phyloP scores from a whole-genome alignment of 2,329 filamentous ascomycete species.

The Microdochium bolleyi region DNA sequence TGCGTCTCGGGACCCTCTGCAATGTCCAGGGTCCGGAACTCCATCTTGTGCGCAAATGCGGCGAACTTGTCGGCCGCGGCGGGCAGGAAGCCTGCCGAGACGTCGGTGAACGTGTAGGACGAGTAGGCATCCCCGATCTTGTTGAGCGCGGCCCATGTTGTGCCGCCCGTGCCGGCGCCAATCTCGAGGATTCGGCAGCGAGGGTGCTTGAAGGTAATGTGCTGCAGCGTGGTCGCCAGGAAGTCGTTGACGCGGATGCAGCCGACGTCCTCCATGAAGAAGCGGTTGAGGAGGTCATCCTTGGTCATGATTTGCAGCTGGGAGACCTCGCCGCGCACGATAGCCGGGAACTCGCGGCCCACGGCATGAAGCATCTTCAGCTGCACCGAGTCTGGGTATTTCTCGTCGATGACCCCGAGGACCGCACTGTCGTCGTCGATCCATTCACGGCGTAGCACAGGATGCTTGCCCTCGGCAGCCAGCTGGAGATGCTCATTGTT shows the following conservation, averaged over 20 bases:
- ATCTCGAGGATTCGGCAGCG: neutral
- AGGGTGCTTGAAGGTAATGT: neutral
- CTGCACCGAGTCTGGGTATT: neutral
- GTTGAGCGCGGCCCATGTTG: neutral
- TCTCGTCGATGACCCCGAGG: neutral
- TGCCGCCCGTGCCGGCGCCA: neutral
- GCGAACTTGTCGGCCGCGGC: constrained; percentile 17
- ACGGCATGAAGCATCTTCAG: constrained; percentile 1
- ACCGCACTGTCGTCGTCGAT: too few species aligned
- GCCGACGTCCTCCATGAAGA: constrained; percentile 1
- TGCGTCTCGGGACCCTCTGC: constrained; percentile 9
- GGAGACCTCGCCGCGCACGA: constrained; percentile 1
- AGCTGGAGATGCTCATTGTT: neutral
- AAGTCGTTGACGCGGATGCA: neutral
- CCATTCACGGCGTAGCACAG: too few species aligned
- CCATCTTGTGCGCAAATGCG: constrained; percentile 12
- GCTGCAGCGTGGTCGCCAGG: neutral
- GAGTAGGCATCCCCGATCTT: neutral
- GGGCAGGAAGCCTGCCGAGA: constrained; percentile 25
- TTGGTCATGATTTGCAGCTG: constrained; percentile 8
- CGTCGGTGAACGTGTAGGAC: constrained; percentile 30
- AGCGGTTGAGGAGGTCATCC: constrained; percentile 3
- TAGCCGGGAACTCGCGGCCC: constrained; percentile 1
- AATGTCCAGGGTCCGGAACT: constrained; percentile 18
- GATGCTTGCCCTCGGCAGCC: neutral